These are phyloP conservation scores for Kalanchoe fedtschenkoi DNA, from an alignment of 164 flowering plant species.

Conservation along the genomic window DNA sequence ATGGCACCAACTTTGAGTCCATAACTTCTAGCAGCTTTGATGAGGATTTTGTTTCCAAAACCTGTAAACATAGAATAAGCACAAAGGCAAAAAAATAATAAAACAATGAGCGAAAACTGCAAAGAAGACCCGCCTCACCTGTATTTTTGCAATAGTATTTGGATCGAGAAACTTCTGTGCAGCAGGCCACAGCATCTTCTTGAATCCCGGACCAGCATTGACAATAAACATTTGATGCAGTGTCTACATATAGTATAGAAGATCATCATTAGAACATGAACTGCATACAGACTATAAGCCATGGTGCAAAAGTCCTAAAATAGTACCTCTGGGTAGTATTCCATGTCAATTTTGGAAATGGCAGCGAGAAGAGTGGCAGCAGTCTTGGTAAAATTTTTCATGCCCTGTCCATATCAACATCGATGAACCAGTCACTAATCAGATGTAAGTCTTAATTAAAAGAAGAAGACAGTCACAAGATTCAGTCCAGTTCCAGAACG, in stretches of 20 bases:
- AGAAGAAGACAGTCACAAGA: neutral
- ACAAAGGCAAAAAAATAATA: neutral
- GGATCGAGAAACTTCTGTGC: conserved; percentile 78
- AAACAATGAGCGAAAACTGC: neutral
- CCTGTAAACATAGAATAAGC: conserved; percentile 30
- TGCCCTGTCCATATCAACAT: conserved; percentile 38
- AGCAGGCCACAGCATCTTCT: conserved; percentile 81
- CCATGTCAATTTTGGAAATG: conserved; percentile 63
- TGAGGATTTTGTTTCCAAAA: conserved; percentile 60
- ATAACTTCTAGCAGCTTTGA: conserved; percentile 57
- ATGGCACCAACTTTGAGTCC: conserved; percentile 53
- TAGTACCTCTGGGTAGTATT: conserved; percentile 85
- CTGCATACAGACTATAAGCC: neutral
- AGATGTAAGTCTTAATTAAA: neutral
- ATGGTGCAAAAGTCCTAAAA: neutral
- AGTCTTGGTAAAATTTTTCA: conserved; percentile 60
- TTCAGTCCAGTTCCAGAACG: neutral
- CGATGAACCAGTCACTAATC: neutral
- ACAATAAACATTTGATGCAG: conserved; percentile 78
- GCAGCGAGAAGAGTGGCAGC: conserved; percentile 63
- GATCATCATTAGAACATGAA: neutral
- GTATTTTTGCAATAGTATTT: conserved; percentile 73
- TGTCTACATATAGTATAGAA: conserved; percentile 34
- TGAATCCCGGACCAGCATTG: conserved; percentile 90
- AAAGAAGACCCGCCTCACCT: conserved; percentile 27